A percentile compares a stretch with the other conserved stretches of the same genome.
Conservation (phyloP, 2,329 filamentous ascomycete genomes). For the Colletotrichum spinosum region DNA sequence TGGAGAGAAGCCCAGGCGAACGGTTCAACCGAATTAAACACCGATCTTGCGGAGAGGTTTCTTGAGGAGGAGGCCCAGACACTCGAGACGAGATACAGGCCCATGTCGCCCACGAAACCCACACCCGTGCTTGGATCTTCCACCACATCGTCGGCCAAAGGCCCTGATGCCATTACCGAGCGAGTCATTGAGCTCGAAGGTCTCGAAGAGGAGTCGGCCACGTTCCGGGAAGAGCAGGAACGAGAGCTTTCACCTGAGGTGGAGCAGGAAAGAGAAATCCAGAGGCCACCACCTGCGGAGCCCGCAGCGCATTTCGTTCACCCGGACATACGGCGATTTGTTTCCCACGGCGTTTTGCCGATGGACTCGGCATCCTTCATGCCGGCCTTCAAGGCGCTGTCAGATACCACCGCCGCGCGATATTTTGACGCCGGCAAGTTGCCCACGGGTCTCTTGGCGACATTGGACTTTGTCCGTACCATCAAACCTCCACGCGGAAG, state of each 20-base stretch:
- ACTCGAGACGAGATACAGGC: conserved; percentile 64
- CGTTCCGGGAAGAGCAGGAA: conserved; percentile 75
- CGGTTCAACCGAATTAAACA: conserved; percentile 35
- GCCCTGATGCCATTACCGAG: conserved; percentile 5
- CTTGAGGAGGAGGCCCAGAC: conserved; percentile 66
- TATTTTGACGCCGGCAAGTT: conserved; percentile 50
- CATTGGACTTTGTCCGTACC: conserved; percentile 62
- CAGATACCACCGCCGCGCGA: conserved; percentile 52
- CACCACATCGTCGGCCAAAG: not conserved
- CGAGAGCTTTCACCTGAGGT: conserved; percentile 74
- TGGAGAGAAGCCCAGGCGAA: conserved; percentile 42
- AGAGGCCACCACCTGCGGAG: conserved; percentile 56
- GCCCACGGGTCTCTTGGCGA: conserved; percentile 56
- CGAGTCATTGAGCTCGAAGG: conserved; percentile 52
- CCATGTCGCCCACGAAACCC: conserved; percentile 34
- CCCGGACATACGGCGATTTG: conserved; percentile 53
- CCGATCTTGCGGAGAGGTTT: conserved; percentile 53
- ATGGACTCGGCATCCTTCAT: conserved; percentile 48
- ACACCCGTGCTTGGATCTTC: not conserved
- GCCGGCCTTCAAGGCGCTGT: conserved; percentile 59
- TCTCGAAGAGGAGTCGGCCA: conserved; percentile 46
- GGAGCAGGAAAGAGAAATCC: conserved; percentile 67
- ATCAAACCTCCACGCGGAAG: conserved; percentile 43
- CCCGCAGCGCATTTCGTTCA: conserved; percentile 58
- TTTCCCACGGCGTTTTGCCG: conserved; percentile 48